Conservation (phyloP, 768 basidiomycete genomes). For the Pluteus cervinus region DNA sequence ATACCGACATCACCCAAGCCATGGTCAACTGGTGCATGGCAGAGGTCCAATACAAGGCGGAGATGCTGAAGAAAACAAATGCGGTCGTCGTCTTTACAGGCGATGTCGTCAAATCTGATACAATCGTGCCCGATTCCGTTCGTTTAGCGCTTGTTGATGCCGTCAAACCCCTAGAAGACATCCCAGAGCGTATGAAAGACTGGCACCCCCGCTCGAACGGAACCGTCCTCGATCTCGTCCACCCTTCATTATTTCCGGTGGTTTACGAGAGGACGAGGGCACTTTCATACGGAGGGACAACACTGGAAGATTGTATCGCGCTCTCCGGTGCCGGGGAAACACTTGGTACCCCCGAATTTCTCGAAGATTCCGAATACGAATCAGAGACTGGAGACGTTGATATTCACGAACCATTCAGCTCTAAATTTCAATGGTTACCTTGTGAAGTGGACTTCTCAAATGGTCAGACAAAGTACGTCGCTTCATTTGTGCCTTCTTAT, state of each 20-base stretch:
- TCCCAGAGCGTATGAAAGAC: conserved; percentile 29
- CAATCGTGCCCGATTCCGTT: conserved; percentile 19
- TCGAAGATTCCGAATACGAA: no score
- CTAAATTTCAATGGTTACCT: conserved; percentile 17
- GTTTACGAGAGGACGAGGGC: conserved; percentile 26
- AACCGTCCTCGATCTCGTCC: conserved; percentile 39
- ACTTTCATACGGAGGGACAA: conserved; percentile 12
- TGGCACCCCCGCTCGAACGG: conserved; percentile 41
- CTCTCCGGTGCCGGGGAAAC: conserved; percentile 17
- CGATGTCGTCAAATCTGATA: conserved; percentile 26
- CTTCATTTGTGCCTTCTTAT: no score
- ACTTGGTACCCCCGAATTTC: conserved; percentile 6
- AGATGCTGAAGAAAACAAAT: no score
- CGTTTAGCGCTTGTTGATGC: conserved; percentile 17
- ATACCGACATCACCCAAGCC: no score
- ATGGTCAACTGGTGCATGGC: no score
- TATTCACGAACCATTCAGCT: background rate
- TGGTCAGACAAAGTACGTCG: conserved; percentile 13
- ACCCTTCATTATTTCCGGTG: conserved; percentile 37
- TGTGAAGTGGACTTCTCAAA: conserved; percentile 22
- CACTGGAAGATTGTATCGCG: conserved; percentile 16
- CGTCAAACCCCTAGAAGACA: conserved; percentile 25
- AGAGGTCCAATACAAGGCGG: no score
- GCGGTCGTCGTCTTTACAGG: conserved; percentile 20
- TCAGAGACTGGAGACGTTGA: background rate